phyloP scores from a whole-genome alignment of 192 early-diverging fungal genomes.

The Umbelopsis vinacea region DNA sequence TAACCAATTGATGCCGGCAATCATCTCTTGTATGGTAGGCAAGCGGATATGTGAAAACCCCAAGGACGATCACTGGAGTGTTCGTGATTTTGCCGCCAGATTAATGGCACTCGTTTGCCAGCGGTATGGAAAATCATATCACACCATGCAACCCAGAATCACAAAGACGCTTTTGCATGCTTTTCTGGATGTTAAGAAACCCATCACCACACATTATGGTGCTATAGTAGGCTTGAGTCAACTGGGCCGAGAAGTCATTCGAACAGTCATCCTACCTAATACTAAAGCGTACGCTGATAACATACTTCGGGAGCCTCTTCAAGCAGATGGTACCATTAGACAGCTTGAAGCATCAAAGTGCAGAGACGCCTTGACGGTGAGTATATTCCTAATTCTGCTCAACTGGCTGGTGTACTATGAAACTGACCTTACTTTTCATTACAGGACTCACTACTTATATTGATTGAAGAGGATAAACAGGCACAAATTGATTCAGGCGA shows the following conservation, averaged over 20 bases:
- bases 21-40: conserved; percentile 92
- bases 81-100: conserved; percentile 77
- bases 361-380: conserved; percentile 56
- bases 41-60: conserved; percentile 75
- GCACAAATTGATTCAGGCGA: neutral
- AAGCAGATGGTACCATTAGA: conserved; percentile 21
- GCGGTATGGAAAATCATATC: conserved; percentile 81
- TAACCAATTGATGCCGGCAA: conserved; percentile 93
- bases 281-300: conserved; percentile 64
- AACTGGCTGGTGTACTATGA: neutral
- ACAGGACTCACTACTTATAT: neutral
- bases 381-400: neutral
- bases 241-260: conserved; percentile 80
- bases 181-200: conserved; percentile 86
- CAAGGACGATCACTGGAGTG: conserved; percentile 81
- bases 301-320: conserved; percentile 41
- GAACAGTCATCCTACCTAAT: conserved; percentile 76
- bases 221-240: conserved; percentile 78
- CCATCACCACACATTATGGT: conserved; percentile 86
- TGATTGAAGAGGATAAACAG: conserved; percentile 7
- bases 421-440: neutral
- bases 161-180: conserved; percentile 89
- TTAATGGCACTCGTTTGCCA: conserved; percentile 76
- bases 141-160: conserved; percentile 86
- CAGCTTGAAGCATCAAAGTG: conserved; percentile 48